Conservation (phyloP, 768 basidiomycete species). For the Suillus subaureus region DNA sequence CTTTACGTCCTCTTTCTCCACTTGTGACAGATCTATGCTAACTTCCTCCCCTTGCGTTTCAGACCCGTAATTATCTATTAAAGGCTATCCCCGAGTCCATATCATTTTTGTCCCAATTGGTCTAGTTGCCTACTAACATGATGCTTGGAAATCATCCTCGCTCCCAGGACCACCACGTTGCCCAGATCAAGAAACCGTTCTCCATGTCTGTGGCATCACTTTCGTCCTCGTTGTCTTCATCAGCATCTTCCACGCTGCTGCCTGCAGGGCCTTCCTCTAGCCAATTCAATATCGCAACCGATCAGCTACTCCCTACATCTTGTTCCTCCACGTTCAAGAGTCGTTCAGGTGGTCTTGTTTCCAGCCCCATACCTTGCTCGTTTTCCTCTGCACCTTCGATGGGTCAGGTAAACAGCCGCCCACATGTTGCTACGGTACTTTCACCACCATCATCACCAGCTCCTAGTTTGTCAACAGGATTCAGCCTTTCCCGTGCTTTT, state of each 20-base stretch:
- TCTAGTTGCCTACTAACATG: constrained; percentile 15
- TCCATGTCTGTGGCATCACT: constrained; percentile 43
- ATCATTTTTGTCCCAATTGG: constrained; percentile 26
- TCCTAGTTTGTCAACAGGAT: constrained; percentile 25
- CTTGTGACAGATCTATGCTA: constrained; percentile 18
- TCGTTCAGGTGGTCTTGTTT: constrained; percentile 29
- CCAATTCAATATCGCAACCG: constrained; percentile 44
- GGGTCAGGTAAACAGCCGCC: constrained; percentile 38
- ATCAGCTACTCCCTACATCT: constrained; percentile 42
- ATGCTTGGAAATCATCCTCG: constrained; percentile 22
- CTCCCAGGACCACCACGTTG: constrained; percentile 28
- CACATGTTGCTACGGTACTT: constrained; percentile 23
- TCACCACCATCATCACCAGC: constrained; percentile 31
- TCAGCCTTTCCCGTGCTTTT: constrained; percentile 33
- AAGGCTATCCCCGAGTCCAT: constrained; percentile 30
- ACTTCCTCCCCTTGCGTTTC: constrained; percentile 16
- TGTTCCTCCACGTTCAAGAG: constrained; percentile 38
- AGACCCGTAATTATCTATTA: constrained; percentile 33
- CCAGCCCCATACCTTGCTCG: constrained; percentile 23
- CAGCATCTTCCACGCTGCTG: constrained; percentile 43
- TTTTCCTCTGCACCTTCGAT: constrained; percentile 31
- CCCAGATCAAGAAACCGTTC: constrained; percentile 39
- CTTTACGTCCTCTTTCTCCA: constrained; percentile 16
- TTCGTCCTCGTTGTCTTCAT: constrained; percentile 48
- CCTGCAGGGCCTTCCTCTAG: constrained; percentile 39